Evolutionary conservation across 1,284 basidiomycete species (phyloP).

Genomic region (Pyrrhoderma noxium): DNA sequence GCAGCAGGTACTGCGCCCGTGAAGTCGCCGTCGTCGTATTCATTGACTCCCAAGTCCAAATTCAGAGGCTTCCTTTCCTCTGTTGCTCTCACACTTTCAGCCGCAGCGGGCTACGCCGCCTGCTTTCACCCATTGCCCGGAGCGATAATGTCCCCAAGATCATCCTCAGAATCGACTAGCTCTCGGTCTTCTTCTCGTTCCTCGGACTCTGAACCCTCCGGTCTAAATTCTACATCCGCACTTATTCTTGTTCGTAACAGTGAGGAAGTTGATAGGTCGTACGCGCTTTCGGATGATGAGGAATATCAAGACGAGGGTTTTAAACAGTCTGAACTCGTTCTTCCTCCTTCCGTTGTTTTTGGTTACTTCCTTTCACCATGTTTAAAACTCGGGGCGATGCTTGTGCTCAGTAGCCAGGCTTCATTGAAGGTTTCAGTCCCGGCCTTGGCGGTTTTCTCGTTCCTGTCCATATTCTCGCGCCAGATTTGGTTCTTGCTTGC

Average conservation of each 20-base stretch:
- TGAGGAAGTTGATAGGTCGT: slow-evolving; percentile 12
- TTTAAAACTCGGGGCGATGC: slow-evolving; percentile 61
- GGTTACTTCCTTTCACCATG: slow-evolving; percentile 62
- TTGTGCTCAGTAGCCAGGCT: slow-evolving; percentile 41
- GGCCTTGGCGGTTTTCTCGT: slow-evolving; percentile 46
- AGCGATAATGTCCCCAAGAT: slow-evolving; percentile 7
- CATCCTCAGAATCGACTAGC: slow-evolving; percentile 9
- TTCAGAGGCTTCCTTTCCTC: background rate
- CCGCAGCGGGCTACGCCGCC: background rate
- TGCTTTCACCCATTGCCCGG: background rate
- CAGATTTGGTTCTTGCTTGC: slow-evolving; percentile 71
- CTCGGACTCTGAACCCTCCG: background rate
- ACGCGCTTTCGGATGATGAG: slow-evolving; percentile 10
- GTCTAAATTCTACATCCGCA: slow-evolving; percentile 8
- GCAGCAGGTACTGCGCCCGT: background rate
- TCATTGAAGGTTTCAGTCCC: slow-evolving; percentile 44
- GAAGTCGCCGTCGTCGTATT: too few relatives aligned
- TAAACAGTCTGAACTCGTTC: slow-evolving; percentile 22
- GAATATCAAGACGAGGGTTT: slow-evolving; percentile 1
- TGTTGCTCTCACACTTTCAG: background rate
- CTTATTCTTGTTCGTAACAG: slow-evolving; percentile 18
- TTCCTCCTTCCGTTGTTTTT: slow-evolving; percentile 52
- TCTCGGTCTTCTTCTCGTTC: slow-evolving; percentile 1
- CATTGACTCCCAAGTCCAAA: background rate
- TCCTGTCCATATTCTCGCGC: slow-evolving; percentile 50